Evolutionary conservation across 2,329 filamentous ascomycete species (phyloP), one percentile per base, ranked within the genome.

Genomic region (Furcasterigmium furcatum): DNA sequence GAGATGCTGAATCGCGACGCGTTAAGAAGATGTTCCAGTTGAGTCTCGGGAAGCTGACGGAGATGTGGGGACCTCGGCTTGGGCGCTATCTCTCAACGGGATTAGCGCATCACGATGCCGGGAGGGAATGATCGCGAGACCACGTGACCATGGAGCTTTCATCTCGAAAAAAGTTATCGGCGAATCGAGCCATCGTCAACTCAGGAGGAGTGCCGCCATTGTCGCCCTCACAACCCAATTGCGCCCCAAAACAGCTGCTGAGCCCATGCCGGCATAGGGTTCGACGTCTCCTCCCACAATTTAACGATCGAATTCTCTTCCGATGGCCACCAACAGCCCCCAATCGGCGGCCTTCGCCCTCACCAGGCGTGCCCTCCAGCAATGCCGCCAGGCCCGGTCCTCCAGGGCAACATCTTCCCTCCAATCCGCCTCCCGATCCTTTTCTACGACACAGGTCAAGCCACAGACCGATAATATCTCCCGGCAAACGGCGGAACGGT

Each of bases 291-390:
- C 9, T 18, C 18, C 8, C 4, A 36, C 16, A 9, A 16, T 18
- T 18, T 9, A 18, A 16, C 34, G 12, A 9, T 9, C 16, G 9
- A 10, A 36, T 18, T 18, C 18, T 12, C 16, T 18, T 19, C 16
- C 46, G 47, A 52, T 52, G 50, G 50, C 48, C 24, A 39, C 36
- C 22, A 51, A 35, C 42, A 42, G 44, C 38, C 38, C 50, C 24
- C 38, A 46, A 22, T 51, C 48, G 44, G 44, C 50, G 45, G 46
- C 46, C 41, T 49, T 46, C 30, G 40, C 43, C 32, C 43, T 51
- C 20, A 46, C 46, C 35, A 51, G 46, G 43, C 50, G 46, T 45
- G 46, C 49, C 21, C 9, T 49, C 5, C 45, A 46, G 48, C 50
- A 51, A 35, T 51, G 48, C 40, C 50, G 50, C 18, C 24, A 40